A percentile compares a stretch with the other conserved stretches of the same genome.
Evolutionary conservation across 352 stramenopile genomes (phyloP).

Genomic region (Globisporangium viniferum): DNA sequence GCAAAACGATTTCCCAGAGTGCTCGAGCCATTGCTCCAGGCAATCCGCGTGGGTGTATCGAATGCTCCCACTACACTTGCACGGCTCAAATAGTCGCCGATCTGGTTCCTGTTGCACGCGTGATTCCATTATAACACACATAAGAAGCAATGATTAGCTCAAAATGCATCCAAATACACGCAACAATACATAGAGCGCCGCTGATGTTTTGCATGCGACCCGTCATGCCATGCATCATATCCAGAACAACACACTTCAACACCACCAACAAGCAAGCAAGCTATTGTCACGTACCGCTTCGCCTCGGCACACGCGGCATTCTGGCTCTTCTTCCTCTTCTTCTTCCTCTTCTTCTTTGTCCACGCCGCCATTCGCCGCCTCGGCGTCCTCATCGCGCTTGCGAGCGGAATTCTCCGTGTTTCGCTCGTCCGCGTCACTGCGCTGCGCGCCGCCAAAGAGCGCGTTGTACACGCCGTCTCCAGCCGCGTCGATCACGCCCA

Average conservation of each 20-base stretch:
- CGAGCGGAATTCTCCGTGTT: not conserved
- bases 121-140: not conserved
- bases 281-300: slow-evolving; percentile 63
- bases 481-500: slow-evolving; percentile 9
- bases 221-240: not conserved
- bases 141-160: not conserved
- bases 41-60: slow-evolving; percentile 94
- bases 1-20: slow-evolving; percentile 90
- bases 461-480: slow-evolving; percentile 7
- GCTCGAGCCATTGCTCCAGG: slow-evolving; percentile 91
- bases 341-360: slow-evolving; percentile 40
- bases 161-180: not conserved
- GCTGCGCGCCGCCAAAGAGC: not conserved
- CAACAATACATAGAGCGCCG: not conserved
- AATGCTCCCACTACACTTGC: slow-evolving; percentile 95
- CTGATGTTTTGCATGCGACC: not conserved
- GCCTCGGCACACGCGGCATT: slow-evolving; percentile 93
- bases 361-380: not conserved
- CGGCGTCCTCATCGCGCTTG: not conserved
- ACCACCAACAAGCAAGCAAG: not conserved
- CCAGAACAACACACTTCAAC: not conserved
- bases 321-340: slow-evolving; percentile 66
- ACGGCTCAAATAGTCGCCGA: slow-evolving; percentile 79
- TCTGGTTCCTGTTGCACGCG: slow-evolving; percentile 42
- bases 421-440: not conserved